These are phyloP conservation scores for Pyrenophora tritici-repentis DNA, from an alignment of 2,329 filamentous ascomycete species.

Conservation along the genomic window DNA sequence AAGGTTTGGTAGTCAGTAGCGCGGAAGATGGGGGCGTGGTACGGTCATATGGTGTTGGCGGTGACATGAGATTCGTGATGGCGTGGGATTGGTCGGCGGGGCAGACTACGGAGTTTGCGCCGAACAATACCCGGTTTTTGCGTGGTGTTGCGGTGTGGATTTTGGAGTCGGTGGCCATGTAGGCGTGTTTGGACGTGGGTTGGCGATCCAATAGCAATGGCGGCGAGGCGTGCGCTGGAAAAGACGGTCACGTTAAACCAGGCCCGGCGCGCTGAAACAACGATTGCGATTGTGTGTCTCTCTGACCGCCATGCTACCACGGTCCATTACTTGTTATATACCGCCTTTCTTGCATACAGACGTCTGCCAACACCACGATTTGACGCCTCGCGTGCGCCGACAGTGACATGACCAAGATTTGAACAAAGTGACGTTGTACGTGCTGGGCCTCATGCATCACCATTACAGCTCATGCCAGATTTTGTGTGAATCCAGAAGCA, in stretches of 20 bases:
- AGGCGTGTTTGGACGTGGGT: too few species aligned
- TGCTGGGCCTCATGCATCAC: neutral
- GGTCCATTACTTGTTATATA: too few species aligned
- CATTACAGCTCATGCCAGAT: neutral
- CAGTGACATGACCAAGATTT: neutral
- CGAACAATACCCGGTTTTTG: neutral
- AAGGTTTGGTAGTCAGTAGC: neutral
- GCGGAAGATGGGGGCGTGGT: slow-evolving; percentile 14
- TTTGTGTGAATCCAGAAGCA: neutral
- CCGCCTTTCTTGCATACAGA: too few species aligned
- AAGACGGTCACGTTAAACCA: too few species aligned
- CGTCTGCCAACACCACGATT: neutral
- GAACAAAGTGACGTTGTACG: neutral
- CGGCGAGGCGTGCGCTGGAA: too few species aligned
- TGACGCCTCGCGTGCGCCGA: neutral
- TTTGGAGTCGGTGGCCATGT: neutral
- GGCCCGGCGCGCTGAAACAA: too few species aligned
- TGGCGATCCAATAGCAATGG: too few species aligned
- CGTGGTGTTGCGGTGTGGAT: neutral
- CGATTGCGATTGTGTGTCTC: too few species aligned
- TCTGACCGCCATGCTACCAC: too few species aligned
- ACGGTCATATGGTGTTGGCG: slow-evolving; percentile 16
- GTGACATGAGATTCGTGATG: slow-evolving; percentile 19
- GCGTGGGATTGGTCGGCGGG: slow-evolving; percentile 9
- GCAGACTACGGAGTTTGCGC: slow-evolving; percentile 1